Evolutionary conservation across 1,139 yeast species (phyloP).

Genomic region (Kodamaea sp.): DNA sequence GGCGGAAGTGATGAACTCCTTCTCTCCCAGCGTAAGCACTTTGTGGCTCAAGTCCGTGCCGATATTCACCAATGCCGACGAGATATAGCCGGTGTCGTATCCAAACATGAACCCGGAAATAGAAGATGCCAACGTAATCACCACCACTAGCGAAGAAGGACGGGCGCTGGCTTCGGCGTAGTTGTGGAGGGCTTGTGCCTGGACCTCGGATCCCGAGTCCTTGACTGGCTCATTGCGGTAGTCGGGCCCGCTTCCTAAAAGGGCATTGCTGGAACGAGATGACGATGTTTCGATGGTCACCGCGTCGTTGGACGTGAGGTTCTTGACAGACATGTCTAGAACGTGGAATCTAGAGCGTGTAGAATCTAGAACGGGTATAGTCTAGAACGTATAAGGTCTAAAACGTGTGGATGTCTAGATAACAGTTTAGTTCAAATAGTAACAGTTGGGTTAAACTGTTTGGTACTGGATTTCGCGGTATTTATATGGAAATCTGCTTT

Average conservation of each 20-base stretch:
- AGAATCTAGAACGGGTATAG: too few species aligned
- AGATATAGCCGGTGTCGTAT: slow-evolving; percentile 93
- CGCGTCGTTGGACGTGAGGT: slow-evolving; percentile 2
- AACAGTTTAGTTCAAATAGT: too few species aligned
- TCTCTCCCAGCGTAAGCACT: slow-evolving; percentile 66
- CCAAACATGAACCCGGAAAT: slow-evolving; percentile 96
- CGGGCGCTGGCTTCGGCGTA: slow-evolving; percentile 26
- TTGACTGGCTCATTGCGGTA: not conserved
- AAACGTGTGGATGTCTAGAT: too few species aligned
- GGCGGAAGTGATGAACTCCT: slow-evolving; percentile 91
- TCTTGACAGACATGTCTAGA: not conserved
- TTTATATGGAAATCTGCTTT: too few species aligned
- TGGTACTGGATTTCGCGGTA: too few species aligned
- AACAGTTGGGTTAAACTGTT: too few species aligned
- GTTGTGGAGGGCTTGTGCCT: not conserved
- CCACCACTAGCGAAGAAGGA: slow-evolving; percentile 65
- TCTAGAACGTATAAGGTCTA: too few species aligned
- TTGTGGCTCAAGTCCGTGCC: slow-evolving; percentile 64
- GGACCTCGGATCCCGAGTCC: not conserved
- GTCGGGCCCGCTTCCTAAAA: slow-evolving; percentile 1
- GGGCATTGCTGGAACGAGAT: slow-evolving; percentile 5
- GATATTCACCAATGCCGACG: slow-evolving; percentile 84
- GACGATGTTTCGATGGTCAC: slow-evolving; percentile 9
- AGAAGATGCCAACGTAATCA: slow-evolving; percentile 76
- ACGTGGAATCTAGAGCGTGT: too few species aligned